Evolutionary conservation across 2,329 filamentous ascomycete genomes (phyloP).

Genomic region (Teratosphaeria viscida): DNA sequence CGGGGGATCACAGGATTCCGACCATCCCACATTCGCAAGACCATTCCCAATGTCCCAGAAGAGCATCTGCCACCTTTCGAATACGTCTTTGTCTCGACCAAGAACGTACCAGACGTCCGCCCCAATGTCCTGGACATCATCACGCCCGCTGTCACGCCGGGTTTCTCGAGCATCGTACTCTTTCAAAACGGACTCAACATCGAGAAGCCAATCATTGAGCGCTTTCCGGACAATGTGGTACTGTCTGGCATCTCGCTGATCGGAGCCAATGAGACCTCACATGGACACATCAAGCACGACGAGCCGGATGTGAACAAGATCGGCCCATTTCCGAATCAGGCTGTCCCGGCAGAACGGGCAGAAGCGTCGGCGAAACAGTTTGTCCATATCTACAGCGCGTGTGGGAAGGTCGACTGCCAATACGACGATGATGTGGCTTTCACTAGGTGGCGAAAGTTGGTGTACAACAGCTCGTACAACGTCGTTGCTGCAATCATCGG

Average conservation of each 20-base stretch:
- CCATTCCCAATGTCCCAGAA: constrained; percentile 36
- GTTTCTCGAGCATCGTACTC: constrained; percentile 45
- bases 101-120: constrained; percentile 45
- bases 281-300: constrained; percentile 43
- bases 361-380: constrained; percentile 28
- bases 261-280: constrained; percentile 38
- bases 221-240: constrained; percentile 43
- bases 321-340: constrained; percentile 38
- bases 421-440: constrained; percentile 35
- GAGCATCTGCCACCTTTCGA: constrained; percentile 32
- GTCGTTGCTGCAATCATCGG: constrained; percentile 42
- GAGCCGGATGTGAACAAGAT: constrained; percentile 42
- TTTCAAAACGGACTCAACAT: constrained; percentile 57
- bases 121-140: constrained; percentile 42
- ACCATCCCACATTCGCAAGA: constrained; percentile 32
- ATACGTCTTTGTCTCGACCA: constrained; percentile 48
- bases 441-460: constrained; percentile 42
- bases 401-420: constrained; percentile 32
- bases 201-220: constrained; percentile 41
- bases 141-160: constrained; percentile 40
- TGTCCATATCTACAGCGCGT: constrained; percentile 37
- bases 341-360: constrained; percentile 25
- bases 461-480: constrained; percentile 44
- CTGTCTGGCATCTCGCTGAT: constrained; percentile 46
- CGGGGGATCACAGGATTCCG: constrained; percentile 21